Evolutionary conservation across 495 filamentous ascomycete genomes (phyloP), one percentile per base, ranked within the genome.

Genomic region (Penicillium herquei): DNA sequence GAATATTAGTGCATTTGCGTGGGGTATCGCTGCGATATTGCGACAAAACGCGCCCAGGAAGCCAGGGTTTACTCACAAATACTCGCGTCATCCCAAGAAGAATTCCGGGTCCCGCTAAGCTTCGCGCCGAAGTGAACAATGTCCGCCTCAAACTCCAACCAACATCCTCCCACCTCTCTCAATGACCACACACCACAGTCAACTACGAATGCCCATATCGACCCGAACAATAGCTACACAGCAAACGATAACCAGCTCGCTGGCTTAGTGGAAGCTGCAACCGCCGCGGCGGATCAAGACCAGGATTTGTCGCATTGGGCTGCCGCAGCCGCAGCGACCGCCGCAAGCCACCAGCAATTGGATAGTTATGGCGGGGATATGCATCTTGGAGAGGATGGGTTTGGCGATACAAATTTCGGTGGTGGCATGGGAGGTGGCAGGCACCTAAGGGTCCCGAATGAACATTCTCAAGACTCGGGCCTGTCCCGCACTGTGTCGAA

Each of bases 401-500:
- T 78, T 51, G 67, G 67, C 3, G 74, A 78, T 49, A 51, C 66
- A 18, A 63, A 67, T 13, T 78, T 77, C 35, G 66, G 59, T 1
- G 26, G 64, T 6, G 59, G 66, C 2, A 58, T 72, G 17, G 51
- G 62, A 21, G 59, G 58, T 13, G 69, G 64, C 11, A 66, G 71
- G 54, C 66, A 69, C 11, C 46, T 71, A 39, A 64, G 71, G 43
- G 67, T 55, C 11, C 60, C 61, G 10, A 67, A 92, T 67, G 84
- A 84, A 56, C 92, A 96, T 67, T 77, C 88, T 33, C 91, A 96
- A 63, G 86, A 91, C 4, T 64, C 85, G 10, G 93, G 93, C 9
- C 75, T 98, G 54, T 69, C 74, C 18, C 59, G 76, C 21, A 61
- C 69, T 3, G 73, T 63, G 10, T 71, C 76, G 0, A 77, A 75